Evolutionary conservation across 768 basidiomycete species (phyloP), one percentile per base, ranked within the genome.

Genomic region (Mycena capillaripes): DNA sequence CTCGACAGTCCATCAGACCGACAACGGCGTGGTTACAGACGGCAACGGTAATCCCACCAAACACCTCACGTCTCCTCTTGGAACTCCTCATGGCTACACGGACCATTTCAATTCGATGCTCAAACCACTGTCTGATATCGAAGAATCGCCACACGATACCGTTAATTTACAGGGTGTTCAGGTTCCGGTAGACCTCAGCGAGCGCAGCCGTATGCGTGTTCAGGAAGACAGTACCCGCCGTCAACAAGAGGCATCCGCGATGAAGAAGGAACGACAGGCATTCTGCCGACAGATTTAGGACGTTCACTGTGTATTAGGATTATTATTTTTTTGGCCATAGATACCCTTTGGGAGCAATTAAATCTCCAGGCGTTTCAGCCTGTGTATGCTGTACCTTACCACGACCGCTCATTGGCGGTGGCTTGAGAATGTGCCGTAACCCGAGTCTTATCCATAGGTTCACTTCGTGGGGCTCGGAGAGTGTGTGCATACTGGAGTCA

Each of bases 1-100:
- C 36, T 21, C 63, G 27, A 65, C 63, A 25, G 30, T 65, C 23
- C 30, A 55, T 12, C 63, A 65, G 25, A 23, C 25, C 50, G 52
- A 65, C 50, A 46, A 40, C 11, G 63, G 63, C 3, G 16, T 14
- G n/a, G 17, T 64, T 17, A 17, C 19, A 6, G 52, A 29, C 3
- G 27, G 25, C 27, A 11, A 19, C 46, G 46, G 42, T 16, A 16
- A 10, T 42, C 42, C 42, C 9, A 14, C 42, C 9, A 42, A 42
- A 19, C 17, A 14, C n/a, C n/a, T n/a, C n/a, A n/a, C n/a, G n/a
- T n/a, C n/a, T 42, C 42, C 42, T 52, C 50, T 14, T 16, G 50
- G 50, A 27, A 36, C 27, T 3, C 53, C 53, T 25, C 53, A 55
- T 21, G 53, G 30, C 14, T 19, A 55, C 30, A n/a, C 7, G 8